These are phyloP conservation scores for Brassica juncea DNA, from an alignment of 345 rosid species.

Conservation along the genomic window DNA sequence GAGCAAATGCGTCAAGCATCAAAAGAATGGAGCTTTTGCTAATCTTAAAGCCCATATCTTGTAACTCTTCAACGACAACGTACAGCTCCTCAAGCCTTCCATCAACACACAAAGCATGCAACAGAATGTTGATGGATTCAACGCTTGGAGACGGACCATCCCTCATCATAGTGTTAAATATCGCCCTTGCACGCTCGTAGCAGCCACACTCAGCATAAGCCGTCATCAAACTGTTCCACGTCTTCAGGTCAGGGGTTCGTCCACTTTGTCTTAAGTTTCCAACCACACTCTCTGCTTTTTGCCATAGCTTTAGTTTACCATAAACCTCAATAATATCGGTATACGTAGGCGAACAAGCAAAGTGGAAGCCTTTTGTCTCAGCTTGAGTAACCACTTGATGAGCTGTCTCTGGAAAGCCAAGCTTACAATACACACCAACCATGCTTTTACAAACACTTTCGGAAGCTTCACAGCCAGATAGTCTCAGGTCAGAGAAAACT, in stretches of 20 bases:
- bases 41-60: slow-evolving; percentile 90
- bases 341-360: slow-evolving; percentile 51
- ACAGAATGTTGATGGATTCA: slow-evolving; percentile 77
- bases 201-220: slow-evolving; percentile 91
- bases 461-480: slow-evolving; percentile 59
- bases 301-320: slow-evolving; percentile 76
- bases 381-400: slow-evolving; percentile 63
- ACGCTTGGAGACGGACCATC: slow-evolving; percentile 95
- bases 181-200: slow-evolving; percentile 91
- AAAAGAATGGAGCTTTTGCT: slow-evolving; percentile 89
- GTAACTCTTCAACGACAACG: slow-evolving; percentile 83
- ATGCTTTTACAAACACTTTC: slow-evolving; percentile 54
- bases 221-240: slow-evolving; percentile 84
- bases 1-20: slow-evolving; percentile 88
- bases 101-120: slow-evolving; percentile 77
- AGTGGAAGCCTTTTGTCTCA: slow-evolving; percentile 51
- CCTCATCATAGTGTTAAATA: slow-evolving; percentile 87
- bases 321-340: slow-evolving; percentile 69
- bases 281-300: slow-evolving; percentile 85
- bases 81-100: slow-evolving; percentile 85
- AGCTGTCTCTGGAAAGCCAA: slow-evolving; percentile 90
- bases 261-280: slow-evolving; percentile 64
- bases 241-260: slow-evolving; percentile 58
- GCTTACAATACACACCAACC: slow-evolving; percentile 63
- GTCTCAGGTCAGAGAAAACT: slow-evolving; percentile 78